These are phyloP conservation scores for Vicia sativa DNA, from an alignment of 306 rosid genomes.

Conservation along the genomic window DNA sequence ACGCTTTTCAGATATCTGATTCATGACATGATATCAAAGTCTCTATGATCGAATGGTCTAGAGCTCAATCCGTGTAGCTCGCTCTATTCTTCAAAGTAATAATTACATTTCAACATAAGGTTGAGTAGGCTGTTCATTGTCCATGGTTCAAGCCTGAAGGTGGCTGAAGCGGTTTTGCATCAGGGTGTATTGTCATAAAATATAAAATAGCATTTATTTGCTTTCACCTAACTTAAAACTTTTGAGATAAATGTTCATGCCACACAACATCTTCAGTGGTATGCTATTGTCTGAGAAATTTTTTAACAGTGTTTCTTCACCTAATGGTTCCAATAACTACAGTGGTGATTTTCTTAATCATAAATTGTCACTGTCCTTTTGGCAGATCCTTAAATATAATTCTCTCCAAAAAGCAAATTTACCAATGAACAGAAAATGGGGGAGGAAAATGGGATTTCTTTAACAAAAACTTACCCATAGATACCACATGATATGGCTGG, in stretches of 20 bases:
- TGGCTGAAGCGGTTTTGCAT: neutral
- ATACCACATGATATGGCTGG: constrained; percentile 93
- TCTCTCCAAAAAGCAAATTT: neutral
- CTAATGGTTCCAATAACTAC: neutral
- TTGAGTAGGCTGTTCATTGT: constrained; percentile 8
- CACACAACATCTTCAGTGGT: neutral
- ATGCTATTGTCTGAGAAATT: neutral
- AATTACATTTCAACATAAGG: neutral
- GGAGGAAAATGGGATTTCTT: neutral
- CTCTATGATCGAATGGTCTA: neutral
- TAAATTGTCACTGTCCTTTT: neutral
- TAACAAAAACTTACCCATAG: constrained; percentile 62
- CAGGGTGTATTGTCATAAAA: neutral
- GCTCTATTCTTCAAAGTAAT: neutral
- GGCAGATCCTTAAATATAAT: neutral
- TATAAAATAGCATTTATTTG: neutral
- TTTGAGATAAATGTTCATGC: neutral
- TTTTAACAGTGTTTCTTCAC: neutral
- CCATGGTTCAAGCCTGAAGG: neutral
- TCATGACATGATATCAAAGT: neutral
- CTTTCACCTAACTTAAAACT: neutral
- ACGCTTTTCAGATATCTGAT: neutral
- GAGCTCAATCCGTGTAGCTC: neutral
- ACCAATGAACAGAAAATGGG: constrained; percentile 13
- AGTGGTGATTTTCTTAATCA: neutral